Evolutionary conservation across 768 basidiomycete genomes (phyloP).

Genomic region (Suillus bovinus): DNA sequence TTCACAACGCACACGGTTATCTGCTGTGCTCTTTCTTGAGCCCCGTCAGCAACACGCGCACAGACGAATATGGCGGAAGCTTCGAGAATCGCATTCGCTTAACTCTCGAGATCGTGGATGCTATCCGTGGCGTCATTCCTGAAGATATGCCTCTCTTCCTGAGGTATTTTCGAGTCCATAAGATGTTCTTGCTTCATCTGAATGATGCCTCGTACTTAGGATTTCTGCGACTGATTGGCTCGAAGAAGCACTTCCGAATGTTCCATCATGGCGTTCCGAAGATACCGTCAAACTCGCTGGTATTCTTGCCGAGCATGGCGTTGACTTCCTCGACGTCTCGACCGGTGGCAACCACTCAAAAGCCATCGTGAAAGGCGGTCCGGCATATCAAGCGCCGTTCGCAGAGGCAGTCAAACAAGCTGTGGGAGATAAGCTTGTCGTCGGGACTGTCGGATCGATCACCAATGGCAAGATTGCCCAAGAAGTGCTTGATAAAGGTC

Average conservation of each 20-base stretch:
- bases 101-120: slow-evolving; percentile 61
- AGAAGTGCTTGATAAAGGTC: slow-evolving; percentile 40
- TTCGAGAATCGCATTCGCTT: slow-evolving; percentile 70
- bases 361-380: slow-evolving; percentile 28
- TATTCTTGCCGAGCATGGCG: slow-evolving; percentile 60
- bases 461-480: slow-evolving; percentile 43
- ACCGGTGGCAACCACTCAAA: slow-evolving; percentile 56
- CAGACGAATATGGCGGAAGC: slow-evolving; percentile 69
- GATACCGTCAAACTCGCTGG: slow-evolving; percentile 65
- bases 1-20: slow-evolving; percentile 68
- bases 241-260: slow-evolving; percentile 54
- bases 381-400: slow-evolving; percentile 57
- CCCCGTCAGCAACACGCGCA: slow-evolving; percentile 60
- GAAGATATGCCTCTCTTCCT: slow-evolving; percentile 69
- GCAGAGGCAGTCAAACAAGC: slow-evolving; percentile 53
- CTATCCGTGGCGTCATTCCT: slow-evolving; percentile 60
- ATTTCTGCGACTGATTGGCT: slow-evolving; percentile 78
- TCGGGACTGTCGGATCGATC: slow-evolving; percentile 28
- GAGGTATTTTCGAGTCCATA: slow-evolving; percentile 39
- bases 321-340: slow-evolving; percentile 77
- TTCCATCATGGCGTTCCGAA: slow-evolving; percentile 66
- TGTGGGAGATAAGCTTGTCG: slow-evolving; percentile 40
- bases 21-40: slow-evolving; percentile 57
- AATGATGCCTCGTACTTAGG: slow-evolving; percentile 28
- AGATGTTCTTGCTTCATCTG: not conserved